Percentiles rank a stretch among this genome's conserved stretches.
Conservation (phyloP, 2,329 filamentous ascomycete genomes). For the Xylariomycetidae sp. region DNA sequence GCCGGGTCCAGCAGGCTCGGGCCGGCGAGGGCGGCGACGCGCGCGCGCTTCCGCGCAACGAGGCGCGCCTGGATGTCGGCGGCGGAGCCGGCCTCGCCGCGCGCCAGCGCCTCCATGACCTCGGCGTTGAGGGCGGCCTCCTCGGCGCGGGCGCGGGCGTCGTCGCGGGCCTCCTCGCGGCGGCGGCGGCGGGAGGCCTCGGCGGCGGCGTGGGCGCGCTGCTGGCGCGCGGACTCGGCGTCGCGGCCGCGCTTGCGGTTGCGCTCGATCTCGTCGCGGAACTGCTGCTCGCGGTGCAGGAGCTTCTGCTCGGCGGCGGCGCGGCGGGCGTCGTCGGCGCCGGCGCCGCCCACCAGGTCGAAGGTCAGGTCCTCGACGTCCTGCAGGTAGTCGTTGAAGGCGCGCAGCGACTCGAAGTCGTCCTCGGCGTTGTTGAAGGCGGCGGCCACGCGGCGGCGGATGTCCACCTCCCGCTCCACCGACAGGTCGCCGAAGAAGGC, state of each 20-base stretch:
- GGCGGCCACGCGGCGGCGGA: constrained; percentile 68
- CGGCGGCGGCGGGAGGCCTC: constrained; percentile 60
- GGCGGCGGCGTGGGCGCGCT: constrained; percentile 56
- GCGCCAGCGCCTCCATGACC: constrained; percentile 63
- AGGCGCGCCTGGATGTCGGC: constrained; percentile 54
- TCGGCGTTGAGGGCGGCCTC: constrained; percentile 59
- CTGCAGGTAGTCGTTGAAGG: constrained; percentile 93
- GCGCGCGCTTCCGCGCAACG: constrained; percentile 67
- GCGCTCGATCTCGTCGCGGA: constrained; percentile 61
- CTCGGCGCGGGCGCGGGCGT: constrained; percentile 62
- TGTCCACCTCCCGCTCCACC: constrained; percentile 91
- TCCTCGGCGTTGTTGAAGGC: constrained; percentile 87
- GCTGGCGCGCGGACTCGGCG: constrained; percentile 46
- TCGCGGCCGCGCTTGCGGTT: constrained; percentile 50
- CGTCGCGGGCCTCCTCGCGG: constrained; percentile 58
- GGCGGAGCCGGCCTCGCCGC: constrained; percentile 53
- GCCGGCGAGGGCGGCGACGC: constrained; percentile 42
- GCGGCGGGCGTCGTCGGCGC: constrained; percentile 60
- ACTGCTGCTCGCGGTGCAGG: constrained; percentile 62
- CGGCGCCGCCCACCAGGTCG: constrained; percentile 69
- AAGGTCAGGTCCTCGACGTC: constrained; percentile 85
- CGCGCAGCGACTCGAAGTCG: constrained; percentile 78
- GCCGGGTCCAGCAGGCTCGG: constrained; percentile 20
- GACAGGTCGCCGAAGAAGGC: constrained; percentile 86
- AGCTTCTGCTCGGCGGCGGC: constrained; percentile 39